A percentile compares a stretch with the other conserved stretches of the same genome.
Evolutionary conservation across 805 yeast species (phyloP).

Genomic region (Zygotorulaspora chibaensis): DNA sequence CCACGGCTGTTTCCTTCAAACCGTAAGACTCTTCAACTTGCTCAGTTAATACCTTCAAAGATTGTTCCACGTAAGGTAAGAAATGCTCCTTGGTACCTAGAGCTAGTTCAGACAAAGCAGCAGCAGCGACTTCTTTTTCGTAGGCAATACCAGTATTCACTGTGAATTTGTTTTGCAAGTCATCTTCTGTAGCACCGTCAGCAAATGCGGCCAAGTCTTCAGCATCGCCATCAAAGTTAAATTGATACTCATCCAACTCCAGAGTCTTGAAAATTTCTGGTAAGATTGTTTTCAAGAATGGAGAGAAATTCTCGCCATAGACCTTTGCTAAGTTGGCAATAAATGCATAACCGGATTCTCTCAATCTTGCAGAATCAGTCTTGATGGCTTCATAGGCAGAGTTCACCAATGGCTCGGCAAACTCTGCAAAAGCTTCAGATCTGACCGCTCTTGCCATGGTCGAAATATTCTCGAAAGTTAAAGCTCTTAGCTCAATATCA

Average conservation of each 20-base stretch:
- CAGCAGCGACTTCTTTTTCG: slow-evolving; percentile 93
- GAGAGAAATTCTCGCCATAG: slow-evolving; percentile 83
- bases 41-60: slow-evolving; percentile 57
- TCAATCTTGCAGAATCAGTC: slow-evolving; percentile 75
- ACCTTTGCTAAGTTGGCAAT: slow-evolving; percentile 92
- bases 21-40: slow-evolving; percentile 86
- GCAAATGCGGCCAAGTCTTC: slow-evolving; percentile 42
- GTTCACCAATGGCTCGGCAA: slow-evolving; percentile 82
- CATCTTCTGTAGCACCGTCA: slow-evolving; percentile 55
- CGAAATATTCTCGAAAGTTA: slow-evolving; percentile 88
- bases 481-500: slow-evolving; percentile 85
- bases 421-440: slow-evolving; percentile 77
- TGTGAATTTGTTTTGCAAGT: slow-evolving; percentile 65
- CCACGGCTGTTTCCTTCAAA: slow-evolving; percentile 80
- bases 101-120: slow-evolving; percentile 85
- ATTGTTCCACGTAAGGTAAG: slow-evolving; percentile 68
- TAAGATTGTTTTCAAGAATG: slow-evolving; percentile 75
- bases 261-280: slow-evolving; percentile 82
- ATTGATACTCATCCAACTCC: slow-evolving; percentile 79
- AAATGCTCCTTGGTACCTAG: slow-evolving; percentile 79
- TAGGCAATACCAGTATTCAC: slow-evolving; percentile 93
- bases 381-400: slow-evolving; percentile 78
- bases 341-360: slow-evolving; percentile 93
- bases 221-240: slow-evolving; percentile 53
- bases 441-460: slow-evolving; percentile 97